These are phyloP conservation scores for Kluyveromyces dobzhanskii DNA, from an alignment of 805 yeast genomes.

Conservation along the genomic window DNA sequence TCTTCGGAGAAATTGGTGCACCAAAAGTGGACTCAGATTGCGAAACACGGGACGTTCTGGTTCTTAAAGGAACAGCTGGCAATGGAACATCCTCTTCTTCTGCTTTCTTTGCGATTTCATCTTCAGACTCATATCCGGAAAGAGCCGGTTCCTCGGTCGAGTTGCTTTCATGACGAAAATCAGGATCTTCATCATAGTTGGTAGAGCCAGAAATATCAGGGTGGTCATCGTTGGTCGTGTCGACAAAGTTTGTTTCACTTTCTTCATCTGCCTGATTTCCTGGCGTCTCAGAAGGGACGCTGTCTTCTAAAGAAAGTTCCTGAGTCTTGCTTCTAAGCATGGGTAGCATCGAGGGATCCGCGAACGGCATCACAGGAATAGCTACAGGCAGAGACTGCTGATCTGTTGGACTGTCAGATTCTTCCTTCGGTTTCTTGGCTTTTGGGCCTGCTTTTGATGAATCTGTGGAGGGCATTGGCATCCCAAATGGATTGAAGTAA, in stretches of 20 bases:
- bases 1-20: too few species aligned
- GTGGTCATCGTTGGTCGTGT: conserved; percentile 1
- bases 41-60: not conserved
- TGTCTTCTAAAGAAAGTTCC: conserved; percentile 3
- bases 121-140: conserved; percentile 19
- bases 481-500: conserved; percentile 35
- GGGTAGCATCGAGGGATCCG: conserved; percentile 31
- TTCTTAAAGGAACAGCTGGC: not conserved
- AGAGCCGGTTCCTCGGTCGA: conserved; percentile 3
- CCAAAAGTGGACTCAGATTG: too few species aligned
- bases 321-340: conserved; percentile 12
- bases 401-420: not conserved
- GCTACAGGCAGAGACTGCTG: conserved; percentile 27
- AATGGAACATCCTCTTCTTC: not conserved
- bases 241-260: conserved; percentile 22
- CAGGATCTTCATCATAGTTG: not conserved
- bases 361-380: conserved; percentile 48
- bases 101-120: conserved; percentile 9
- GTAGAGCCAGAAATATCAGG: not conserved
- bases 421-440: conserved; percentile 10
- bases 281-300: conserved; percentile 30
- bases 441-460: conserved; percentile 16
- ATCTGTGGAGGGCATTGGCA: conserved; percentile 17
- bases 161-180: not conserved
- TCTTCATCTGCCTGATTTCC: conserved; percentile 72